Conservation (phyloP, 139 green algal species). For the Chlamydomonas asymmetrica region DNA sequence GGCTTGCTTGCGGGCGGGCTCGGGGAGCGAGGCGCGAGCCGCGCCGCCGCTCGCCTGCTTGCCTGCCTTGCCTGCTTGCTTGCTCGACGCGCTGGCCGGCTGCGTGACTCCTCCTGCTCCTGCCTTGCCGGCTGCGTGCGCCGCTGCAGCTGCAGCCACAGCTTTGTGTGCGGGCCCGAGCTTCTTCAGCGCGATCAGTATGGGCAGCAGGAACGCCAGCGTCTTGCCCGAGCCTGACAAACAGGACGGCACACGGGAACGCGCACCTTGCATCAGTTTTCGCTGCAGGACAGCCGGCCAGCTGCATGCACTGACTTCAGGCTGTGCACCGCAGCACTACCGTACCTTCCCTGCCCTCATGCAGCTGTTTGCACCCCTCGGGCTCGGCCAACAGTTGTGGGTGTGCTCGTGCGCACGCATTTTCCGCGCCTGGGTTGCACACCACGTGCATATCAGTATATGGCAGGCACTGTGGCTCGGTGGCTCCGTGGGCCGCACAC, state of each 20-base stretch:
- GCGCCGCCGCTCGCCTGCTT: conserved; percentile 24
- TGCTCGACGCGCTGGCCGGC: no score
- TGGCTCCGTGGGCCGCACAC: not conserved
- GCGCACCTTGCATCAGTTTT: not conserved
- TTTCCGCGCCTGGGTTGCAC: not conserved
- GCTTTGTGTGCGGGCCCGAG: conserved; percentile 9
- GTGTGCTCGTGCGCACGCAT: not conserved
- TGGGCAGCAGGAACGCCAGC: conserved; percentile 89
- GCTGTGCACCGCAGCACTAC: no score
- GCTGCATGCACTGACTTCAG: no score
- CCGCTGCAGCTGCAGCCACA: no score
- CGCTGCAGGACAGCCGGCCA: no score
- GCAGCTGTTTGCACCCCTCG: not conserved
- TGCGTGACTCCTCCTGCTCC: no score
- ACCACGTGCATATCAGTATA: no score
- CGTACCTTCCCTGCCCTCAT: no score
- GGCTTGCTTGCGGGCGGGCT: no score
- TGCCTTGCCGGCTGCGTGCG: no score
- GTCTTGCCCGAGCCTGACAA: conserved; percentile 86
- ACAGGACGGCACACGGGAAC: not conserved
- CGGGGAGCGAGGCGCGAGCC: no score
- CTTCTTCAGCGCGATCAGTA: conserved; percentile 46
- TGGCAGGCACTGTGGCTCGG: not conserved
- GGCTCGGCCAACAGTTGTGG: not conserved
- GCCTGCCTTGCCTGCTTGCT: not conserved